These are phyloP conservation scores for Betula pendula DNA, from an alignment of 306 rosid genomes.

Conservation along the genomic window DNA sequence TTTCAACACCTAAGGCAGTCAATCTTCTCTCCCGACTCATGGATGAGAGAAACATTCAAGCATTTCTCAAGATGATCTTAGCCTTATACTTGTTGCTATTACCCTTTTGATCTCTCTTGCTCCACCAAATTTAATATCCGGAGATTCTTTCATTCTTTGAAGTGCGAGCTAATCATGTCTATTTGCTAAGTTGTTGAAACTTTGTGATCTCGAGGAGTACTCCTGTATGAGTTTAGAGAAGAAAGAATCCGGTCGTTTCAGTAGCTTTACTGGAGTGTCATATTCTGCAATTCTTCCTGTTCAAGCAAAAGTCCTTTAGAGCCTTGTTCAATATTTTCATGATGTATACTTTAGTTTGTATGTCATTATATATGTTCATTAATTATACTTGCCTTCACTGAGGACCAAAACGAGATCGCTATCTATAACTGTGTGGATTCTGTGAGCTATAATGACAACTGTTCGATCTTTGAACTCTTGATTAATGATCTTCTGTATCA, in stretches of 20 bases:
- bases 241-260: conserved; percentile 82
- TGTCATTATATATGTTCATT: background rate
- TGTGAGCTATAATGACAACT: conserved; percentile 85
- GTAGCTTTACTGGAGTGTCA: conserved; percentile 75
- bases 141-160: background rate
- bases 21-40: background rate
- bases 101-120: background rate
- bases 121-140: background rate
- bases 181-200: conserved; percentile 60
- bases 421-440: conserved; percentile 84
- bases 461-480: conserved; percentile 76
- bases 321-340: background rate
- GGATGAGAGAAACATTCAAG: background rate
- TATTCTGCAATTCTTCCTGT: conserved; percentile 88
- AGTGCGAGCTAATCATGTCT: conserved; percentile 25
- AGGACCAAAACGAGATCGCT: conserved; percentile 91
- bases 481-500: conserved; percentile 69
- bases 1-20: background rate
- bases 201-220: conserved; percentile 76
- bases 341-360: background rate
- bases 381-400: conserved; percentile 60
- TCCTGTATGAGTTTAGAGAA: conserved; percentile 82
- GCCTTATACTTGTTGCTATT: background rate
- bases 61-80: background rate
- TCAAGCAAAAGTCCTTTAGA: conserved; percentile 7